Conservation (phyloP, 768 basidiomycete genomes). For the Leccinum olivaceopallidum region DNA sequence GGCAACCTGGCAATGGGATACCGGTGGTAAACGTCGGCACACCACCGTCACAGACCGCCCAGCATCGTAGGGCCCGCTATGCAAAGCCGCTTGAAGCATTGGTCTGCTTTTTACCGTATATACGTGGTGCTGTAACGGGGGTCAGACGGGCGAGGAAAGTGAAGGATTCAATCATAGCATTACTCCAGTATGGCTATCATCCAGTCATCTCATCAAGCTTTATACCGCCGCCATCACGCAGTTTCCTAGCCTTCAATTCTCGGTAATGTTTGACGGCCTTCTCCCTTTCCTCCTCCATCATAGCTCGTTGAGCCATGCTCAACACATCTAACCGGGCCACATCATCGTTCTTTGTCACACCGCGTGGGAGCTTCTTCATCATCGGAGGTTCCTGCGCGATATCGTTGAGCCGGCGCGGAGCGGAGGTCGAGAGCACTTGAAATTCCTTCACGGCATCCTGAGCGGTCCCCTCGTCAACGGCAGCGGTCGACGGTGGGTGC, state of each 20-base stretch:
- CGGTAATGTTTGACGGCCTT: conserved; percentile 67
- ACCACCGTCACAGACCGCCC: conserved; percentile 5
- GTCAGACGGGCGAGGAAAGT: not conserved
- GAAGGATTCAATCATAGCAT: conserved; percentile 12
- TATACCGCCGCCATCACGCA: conserved; percentile 18
- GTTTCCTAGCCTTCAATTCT: conserved; percentile 58
- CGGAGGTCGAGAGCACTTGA: conserved; percentile 45
- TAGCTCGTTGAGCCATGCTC: conserved; percentile 72
- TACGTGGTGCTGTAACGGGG: conserved; percentile 1
- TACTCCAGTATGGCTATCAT: conserved; percentile 5
- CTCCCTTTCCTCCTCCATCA: conserved; percentile 78
- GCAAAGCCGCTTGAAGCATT: not conserved
- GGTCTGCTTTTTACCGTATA: conserved; percentile 4
- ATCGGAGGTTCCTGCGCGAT: conserved; percentile 69
- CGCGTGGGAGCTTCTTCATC: conserved; percentile 55
- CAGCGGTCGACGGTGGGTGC: conserved; percentile 16
- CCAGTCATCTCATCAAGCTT: conserved; percentile 12
- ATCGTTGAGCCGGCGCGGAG: conserved; percentile 70
- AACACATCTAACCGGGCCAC: conserved; percentile 46
- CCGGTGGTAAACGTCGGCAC: conserved; percentile 7
- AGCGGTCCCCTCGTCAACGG: conserved; percentile 23
- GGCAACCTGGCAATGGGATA: not conserved
- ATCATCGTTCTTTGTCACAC: conserved; percentile 31
- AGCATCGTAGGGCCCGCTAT: conserved; percentile 3
- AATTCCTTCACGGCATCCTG: conserved; percentile 46